A percentile compares a stretch with the other conserved stretches of the same genome.
Conservation (phyloP, 371 early-diverging fungal genomes). For the Blakeslea trispora region DNA sequence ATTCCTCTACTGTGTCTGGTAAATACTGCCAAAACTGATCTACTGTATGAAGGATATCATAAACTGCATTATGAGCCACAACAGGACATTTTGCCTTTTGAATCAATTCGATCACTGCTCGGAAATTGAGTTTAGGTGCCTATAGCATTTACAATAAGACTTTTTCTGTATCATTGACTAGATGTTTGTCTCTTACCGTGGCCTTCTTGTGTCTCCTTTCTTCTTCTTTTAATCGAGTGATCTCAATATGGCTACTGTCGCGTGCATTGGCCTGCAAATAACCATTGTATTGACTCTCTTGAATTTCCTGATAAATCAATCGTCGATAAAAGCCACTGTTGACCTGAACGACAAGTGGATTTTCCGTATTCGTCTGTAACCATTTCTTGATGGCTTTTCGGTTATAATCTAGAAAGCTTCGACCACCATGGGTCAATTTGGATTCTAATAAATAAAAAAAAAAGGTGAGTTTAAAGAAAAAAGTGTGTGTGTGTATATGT, state of each 20-base stretch:
- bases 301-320: conserved; percentile 65
- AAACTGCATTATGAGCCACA: conserved; percentile 80
- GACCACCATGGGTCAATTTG: conserved; percentile 9
- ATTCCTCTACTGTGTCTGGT: conserved; percentile 61
- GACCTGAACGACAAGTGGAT: conserved; percentile 43
- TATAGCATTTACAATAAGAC: no score
- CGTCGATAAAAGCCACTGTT: conserved; percentile 51
- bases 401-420: conserved; percentile 19
- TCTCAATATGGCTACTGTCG: conserved; percentile 39
- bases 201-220: conserved; percentile 23
- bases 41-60: conserved; percentile 76
- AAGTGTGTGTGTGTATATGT: no score
- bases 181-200: conserved; percentile 10
- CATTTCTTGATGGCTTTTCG: conserved; percentile 29
- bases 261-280: conserved; percentile 34
- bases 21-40: conserved; percentile 76
- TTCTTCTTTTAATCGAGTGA: conserved; percentile 40
- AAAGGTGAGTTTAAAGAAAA: no score
- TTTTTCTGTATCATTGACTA: not conserved
- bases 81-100: conserved; percentile 70
- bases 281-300: conserved; percentile 44
- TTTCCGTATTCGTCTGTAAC: conserved; percentile 34
- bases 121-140: conserved; percentile 64
- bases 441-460: conserved; percentile 14
- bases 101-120: conserved; percentile 77